Conservation (phyloP, 2,329 filamentous ascomycete genomes). For the Fusarium clavum region DNA sequence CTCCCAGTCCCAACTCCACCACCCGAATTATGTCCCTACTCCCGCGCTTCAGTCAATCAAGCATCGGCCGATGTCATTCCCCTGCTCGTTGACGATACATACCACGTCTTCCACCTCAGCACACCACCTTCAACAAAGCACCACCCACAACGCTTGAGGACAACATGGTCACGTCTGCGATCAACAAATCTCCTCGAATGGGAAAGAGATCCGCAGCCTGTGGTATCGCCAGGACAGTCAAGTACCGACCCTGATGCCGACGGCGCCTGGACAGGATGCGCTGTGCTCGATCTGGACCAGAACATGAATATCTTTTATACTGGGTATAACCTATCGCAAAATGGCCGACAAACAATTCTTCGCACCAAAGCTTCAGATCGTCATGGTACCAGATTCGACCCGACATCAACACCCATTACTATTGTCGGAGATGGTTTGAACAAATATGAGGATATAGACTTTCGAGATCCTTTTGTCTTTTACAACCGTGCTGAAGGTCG, state of each 20-base stretch:
- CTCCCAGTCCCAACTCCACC: conserved; percentile 42
- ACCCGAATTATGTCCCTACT: conserved; percentile 44
- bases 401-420: conserved; percentile 38
- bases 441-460: conserved; percentile 51
- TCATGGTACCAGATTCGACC: conserved; percentile 46
- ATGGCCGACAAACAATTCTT: conserved; percentile 51
- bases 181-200: conserved; percentile 48
- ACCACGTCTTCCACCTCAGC: conserved; percentile 53
- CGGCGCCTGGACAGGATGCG: conserved; percentile 52
- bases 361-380: conserved; percentile 44
- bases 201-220: conserved; percentile 44
- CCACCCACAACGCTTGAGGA: conserved; percentile 49
- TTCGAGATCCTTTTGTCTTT: conserved; percentile 53
- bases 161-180: conserved; percentile 49
- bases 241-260: conserved; percentile 46
- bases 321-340: conserved; percentile 49
- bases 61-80: conserved; percentile 54
- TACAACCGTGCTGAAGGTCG: conserved; percentile 46
- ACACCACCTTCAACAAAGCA: conserved; percentile 50
- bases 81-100: conserved; percentile 51
- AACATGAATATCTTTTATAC: conserved; percentile 54
- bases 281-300: conserved; percentile 48
- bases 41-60: conserved; percentile 45
- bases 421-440: conserved; percentile 38
- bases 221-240: conserved; percentile 41